Evolutionary conservation across 768 basidiomycete genomes (phyloP).

Genomic region (Myochromella boudieri): DNA sequence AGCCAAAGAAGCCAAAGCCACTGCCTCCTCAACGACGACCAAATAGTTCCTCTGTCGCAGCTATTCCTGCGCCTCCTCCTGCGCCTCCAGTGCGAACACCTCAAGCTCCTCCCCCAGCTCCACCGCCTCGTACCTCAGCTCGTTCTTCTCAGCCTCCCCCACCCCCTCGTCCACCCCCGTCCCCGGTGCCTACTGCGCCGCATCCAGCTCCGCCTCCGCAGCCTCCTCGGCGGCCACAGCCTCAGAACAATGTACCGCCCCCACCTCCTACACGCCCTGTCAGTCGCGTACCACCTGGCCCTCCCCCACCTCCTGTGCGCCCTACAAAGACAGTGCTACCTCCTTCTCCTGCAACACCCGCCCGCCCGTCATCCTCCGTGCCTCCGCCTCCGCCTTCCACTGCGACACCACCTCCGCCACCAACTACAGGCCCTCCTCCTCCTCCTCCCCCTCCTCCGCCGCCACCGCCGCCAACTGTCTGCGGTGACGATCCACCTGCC

Average conservation of each 20-base stretch:
- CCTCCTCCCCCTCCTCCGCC: slow-evolving; percentile 41
- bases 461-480: slow-evolving; percentile 31
- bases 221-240: slow-evolving; percentile 18
- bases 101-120: slow-evolving; percentile 30
- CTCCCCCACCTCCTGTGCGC: slow-evolving; percentile 9
- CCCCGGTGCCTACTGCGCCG: slow-evolving; percentile 15
- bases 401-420: slow-evolving; percentile 40
- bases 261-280: slow-evolving; percentile 20
- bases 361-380: slow-evolving; percentile 29
- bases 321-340: slow-evolving; percentile 12
- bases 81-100: slow-evolving; percentile 28
- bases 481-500: slow-evolving; percentile 20
- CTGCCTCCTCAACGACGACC: slow-evolving; percentile 52
- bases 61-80: slow-evolving; percentile 35
- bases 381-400: slow-evolving; percentile 24
- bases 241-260: slow-evolving; percentile 13
- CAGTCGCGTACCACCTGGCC: slow-evolving; percentile 2
- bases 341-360: slow-evolving; percentile 21
- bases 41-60: slow-evolving; percentile 33
- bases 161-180: slow-evolving; percentile 19
- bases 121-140: slow-evolving; percentile 30
- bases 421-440: slow-evolving; percentile 22
- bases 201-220: slow-evolving; percentile 19
- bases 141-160: slow-evolving; percentile 25
- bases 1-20: slow-evolving; percentile 41